phyloP scores from a whole-genome alignment of 768 basidiomycete genomes.

The Trametes cubensis region DNA sequence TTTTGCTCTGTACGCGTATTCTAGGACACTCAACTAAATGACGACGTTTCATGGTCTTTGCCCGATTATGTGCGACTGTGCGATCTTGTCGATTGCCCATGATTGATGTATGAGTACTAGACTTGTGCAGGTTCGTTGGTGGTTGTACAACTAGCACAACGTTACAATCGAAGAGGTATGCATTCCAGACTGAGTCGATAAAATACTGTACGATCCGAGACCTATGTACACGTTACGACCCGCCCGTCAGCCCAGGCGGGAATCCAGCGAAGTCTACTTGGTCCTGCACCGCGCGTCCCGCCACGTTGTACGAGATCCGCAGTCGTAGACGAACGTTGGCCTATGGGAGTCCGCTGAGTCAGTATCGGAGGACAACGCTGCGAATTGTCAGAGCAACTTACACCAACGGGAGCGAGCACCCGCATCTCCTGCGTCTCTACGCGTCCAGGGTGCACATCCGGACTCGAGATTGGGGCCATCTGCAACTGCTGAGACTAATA shows the following conservation, averaged over 20 bases:
- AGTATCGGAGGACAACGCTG: not conserved
- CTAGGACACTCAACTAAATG: not conserved
- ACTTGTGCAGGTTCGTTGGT: not conserved
- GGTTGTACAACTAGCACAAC: constrained; percentile 9
- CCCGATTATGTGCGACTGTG: too few species aligned
- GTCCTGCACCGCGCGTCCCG: constrained; percentile 76
- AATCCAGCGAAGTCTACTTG: constrained; percentile 95
- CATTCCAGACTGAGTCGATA: constrained; percentile 8
- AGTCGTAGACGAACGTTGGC: constrained; percentile 82
- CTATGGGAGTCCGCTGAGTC: constrained; percentile 42
- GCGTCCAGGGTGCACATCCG: constrained; percentile 72
- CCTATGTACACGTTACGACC: constrained; percentile 29
- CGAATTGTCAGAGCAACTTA: constrained; percentile 45
- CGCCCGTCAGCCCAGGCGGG: constrained; percentile 70
- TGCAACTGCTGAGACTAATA: constrained; percentile 90
- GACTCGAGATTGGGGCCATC: constrained; percentile 96
- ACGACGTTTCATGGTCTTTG: not conserved
- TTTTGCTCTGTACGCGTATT: constrained; percentile 12
- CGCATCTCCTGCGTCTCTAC: constrained; percentile 96
- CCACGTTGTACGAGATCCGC: constrained; percentile 76
- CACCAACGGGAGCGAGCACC: constrained; percentile 84
- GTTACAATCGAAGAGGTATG: constrained; percentile 14
- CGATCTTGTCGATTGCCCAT: too few species aligned
- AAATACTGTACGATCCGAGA: constrained; percentile 5
- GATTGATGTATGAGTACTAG: not conserved